Conservation (phyloP, 176 grass and related monocot species). For the Carex kokanica region DNA sequence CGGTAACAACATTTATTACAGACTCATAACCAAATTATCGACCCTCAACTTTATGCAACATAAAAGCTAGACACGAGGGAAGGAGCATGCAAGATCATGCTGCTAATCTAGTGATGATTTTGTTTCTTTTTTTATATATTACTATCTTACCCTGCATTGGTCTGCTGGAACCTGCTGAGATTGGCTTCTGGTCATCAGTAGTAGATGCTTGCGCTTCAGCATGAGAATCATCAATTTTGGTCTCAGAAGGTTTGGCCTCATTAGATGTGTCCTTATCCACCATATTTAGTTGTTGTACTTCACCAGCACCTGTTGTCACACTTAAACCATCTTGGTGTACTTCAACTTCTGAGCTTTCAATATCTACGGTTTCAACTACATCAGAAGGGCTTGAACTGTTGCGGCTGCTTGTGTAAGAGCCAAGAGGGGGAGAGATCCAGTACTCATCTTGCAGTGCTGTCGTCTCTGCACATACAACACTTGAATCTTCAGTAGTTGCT, state of each 20-base stretch:
- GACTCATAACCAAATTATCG: not conserved
- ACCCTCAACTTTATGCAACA: constrained; percentile 1
- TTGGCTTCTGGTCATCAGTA: constrained; percentile 49
- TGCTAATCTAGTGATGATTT: not conserved
- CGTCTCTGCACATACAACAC: constrained; percentile 19
- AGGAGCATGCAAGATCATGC: not conserved
- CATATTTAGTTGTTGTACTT: not conserved
- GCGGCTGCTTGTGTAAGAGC: constrained; percentile 70
- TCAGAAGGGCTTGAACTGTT: constrained; percentile 34
- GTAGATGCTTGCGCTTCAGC: constrained; percentile 42
- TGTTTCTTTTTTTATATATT: constrained; percentile 8
- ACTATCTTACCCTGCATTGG: constrained; percentile 55
- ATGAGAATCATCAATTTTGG: not conserved
- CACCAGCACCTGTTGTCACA: not conserved
- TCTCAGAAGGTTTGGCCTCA: constrained; percentile 1
- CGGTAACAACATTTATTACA: not conserved
- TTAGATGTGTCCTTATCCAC: not conserved
- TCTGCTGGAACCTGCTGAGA: constrained; percentile 40
- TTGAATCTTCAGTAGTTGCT: constrained; percentile 33
- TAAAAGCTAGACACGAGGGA: constrained; percentile 1
- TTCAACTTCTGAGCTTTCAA: not conserved
- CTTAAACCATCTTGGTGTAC: not conserved
- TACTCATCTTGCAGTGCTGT: constrained; percentile 62
- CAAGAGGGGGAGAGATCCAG: constrained; percentile 88
- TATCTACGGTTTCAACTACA: constrained; percentile 8